These are phyloP conservation scores for Lenzites betulinus DNA, from an alignment of 768 basidiomycete genomes.

Conservation along the genomic window DNA sequence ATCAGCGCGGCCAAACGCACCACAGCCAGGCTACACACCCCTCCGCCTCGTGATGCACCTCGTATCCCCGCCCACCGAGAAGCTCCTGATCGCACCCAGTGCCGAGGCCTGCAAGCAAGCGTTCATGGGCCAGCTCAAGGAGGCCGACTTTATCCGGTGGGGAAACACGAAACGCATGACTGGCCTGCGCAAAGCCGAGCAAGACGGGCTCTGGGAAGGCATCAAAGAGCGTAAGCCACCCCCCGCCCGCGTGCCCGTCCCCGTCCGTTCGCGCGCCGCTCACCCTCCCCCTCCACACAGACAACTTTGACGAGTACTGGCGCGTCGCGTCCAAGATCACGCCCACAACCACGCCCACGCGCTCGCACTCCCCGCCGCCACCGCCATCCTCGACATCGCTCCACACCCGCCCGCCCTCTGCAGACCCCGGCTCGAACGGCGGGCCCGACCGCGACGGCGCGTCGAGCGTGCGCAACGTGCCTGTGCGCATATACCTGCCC, in stretches of 20 bases:
- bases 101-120: constrained; percentile 89
- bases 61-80: constrained; percentile 83
- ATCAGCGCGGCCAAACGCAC: constrained; percentile 47
- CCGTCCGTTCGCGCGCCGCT: not conserved
- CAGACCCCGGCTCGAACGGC: constrained; percentile 51
- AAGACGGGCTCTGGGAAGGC: constrained; percentile 97
- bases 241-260: too few species aligned
- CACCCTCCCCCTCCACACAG: constrained; percentile 49
- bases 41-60: constrained; percentile 86
- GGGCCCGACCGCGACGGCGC: constrained; percentile 75
- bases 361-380: constrained; percentile 56
- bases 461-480: constrained; percentile 85
- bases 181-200: constrained; percentile 83
- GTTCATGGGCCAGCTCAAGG: constrained; percentile 95
- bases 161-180: constrained; percentile 95
- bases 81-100: constrained; percentile 76
- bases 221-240: constrained; percentile 81
- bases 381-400: constrained; percentile 56
- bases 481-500: constrained; percentile 85
- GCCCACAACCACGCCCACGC: constrained; percentile 70
- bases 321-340: constrained; percentile 91
- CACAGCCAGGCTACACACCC: constrained; percentile 51
- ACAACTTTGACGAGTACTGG: constrained; percentile 96
- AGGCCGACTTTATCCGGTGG: constrained; percentile 97
- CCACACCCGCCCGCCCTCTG: constrained; percentile 65